Percentiles rank a stretch among this genome's conserved stretches.
phyloP scores from a whole-genome alignment of 2,329 filamentous ascomycete species.

The Fusarium caatingaense region DNA sequence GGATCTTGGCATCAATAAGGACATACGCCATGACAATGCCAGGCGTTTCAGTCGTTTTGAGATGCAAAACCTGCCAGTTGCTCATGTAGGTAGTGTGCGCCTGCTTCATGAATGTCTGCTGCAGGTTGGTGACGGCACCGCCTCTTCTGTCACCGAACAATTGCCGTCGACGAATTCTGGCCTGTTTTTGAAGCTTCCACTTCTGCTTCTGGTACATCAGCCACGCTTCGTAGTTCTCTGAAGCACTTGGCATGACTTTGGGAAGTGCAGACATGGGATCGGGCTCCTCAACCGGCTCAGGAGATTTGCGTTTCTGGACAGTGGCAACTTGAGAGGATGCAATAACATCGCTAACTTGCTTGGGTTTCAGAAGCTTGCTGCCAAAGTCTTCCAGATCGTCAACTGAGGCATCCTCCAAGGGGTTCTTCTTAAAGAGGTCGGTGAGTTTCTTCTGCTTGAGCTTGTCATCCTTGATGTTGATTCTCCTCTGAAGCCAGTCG shows the following conservation, averaged over 20 bases:
- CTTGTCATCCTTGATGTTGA: conserved; percentile 95
- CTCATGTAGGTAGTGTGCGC: conserved; percentile 90
- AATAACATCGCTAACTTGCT: conserved; percentile 65
- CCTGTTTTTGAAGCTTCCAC: conserved; percentile 97
- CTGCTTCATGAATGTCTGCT: conserved; percentile 86
- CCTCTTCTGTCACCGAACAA: conserved; percentile 87
- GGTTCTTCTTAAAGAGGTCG: conserved; percentile 76
- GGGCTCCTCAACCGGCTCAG: conserved; percentile 71
- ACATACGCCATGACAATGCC: conserved; percentile 91
- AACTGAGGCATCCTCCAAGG: conserved; percentile 76
- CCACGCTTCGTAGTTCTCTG: conserved; percentile 88
- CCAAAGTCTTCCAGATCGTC: conserved; percentile 87
- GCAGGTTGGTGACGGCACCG: conserved; percentile 63
- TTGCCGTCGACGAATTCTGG: conserved; percentile 84
- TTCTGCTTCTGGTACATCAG: conserved; percentile 97
- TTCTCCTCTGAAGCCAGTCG: conserved; percentile 94
- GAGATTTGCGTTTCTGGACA: conserved; percentile 77
- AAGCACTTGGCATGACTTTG: conserved; percentile 83
- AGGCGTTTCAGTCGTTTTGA: conserved; percentile 83
- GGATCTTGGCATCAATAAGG: conserved; percentile 92
- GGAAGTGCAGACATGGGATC: conserved; percentile 89
- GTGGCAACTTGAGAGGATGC: conserved; percentile 65
- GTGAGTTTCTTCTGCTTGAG: conserved; percentile 99
- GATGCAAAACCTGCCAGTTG: conserved; percentile 94
- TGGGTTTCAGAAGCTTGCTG: conserved; percentile 73